Evolutionary conservation across 139 green algal genomes (phyloP), one percentile per base, ranked within the genome.

Genomic region (Spirogloea muscicola): DNA sequence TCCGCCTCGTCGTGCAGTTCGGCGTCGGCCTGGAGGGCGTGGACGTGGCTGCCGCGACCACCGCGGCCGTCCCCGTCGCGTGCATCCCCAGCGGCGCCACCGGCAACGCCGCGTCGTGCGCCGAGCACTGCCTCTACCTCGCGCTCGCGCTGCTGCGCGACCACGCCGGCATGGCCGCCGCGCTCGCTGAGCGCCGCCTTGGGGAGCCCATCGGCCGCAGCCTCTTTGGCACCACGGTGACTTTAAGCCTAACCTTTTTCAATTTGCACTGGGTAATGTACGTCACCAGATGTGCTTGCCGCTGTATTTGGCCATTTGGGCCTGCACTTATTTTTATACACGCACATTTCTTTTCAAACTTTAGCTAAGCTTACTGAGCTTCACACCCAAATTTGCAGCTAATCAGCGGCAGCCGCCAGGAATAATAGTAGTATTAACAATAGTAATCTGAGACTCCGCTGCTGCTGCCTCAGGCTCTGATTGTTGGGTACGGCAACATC

Each of bases 101-200:
- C 10, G 83, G 81, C 68, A 92, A 92, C 59, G 88, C 88, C 0
- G 55, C 74, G 16, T 87, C 80, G 29, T 92, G 86, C 49, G 88
- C 88, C 0, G 88, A 92, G 74, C 82, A 88, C 44, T 84, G 82
- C 27, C 77, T 92, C 6, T 92, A 86, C 72, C 81, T 92, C 10
- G 68, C 58, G 36, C 63, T 92, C 65, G 86, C 82, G 2, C 59
- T 71, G 0, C 76, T 91, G 25, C 43, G 86, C 1, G n/a, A 77
- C 25, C 64, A 84, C 57, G 81, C 83, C 6, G 57, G 34, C 3
- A 85, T 87, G 82, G 60, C 25, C 83, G 84, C 3, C 48, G 75
- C 21, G 86, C 72, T 13, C 66, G 88, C 25, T 63, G 74, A 18
- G 75, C 81, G 31, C 76, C 74, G 55, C 77, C 38, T 44, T 71